These are phyloP conservation scores for Allomyces javanicus DNA, from an alignment of 192 early-diverging fungal genomes.

Conservation along the genomic window DNA sequence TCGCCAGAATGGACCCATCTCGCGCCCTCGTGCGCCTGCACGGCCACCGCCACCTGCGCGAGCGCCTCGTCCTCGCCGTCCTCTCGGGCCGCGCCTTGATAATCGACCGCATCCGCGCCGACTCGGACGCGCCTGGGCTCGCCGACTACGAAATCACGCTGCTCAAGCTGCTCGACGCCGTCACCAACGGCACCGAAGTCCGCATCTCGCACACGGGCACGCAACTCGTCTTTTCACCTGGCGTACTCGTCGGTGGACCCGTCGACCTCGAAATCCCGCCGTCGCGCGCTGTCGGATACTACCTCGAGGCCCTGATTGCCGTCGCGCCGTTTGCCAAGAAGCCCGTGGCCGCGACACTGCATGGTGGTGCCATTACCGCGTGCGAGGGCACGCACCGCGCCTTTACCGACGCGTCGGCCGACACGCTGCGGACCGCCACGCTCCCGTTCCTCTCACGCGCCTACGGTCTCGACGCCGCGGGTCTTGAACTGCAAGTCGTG, in stretches of 20 bases:
- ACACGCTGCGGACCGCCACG: conserved; percentile 74
- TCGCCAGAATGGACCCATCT: not conserved
- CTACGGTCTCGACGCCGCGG: conserved; percentile 62
- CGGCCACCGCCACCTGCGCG: conserved; percentile 72
- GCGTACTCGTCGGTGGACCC: conserved; percentile 71
- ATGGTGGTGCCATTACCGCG: not conserved
- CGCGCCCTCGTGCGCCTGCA: conserved; percentile 24
- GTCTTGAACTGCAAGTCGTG: conserved; percentile 55
- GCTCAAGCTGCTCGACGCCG: conserved; percentile 74
- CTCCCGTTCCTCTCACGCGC: conserved; percentile 52
- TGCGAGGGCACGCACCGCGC: not conserved
- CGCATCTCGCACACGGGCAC: conserved; percentile 91
- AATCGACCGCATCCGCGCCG: conserved; percentile 74
- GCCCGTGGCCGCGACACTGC: conserved; percentile 56
- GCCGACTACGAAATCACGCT: conserved; percentile 80
- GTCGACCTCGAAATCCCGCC: conserved; percentile 72
- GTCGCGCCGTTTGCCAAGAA: conserved; percentile 84
- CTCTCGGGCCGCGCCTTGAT: conserved; percentile 60
- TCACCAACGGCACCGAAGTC: conserved; percentile 80
- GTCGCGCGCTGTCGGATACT: conserved; percentile 79
- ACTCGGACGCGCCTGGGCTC: conserved; percentile 73
- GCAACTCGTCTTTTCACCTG: conserved; percentile 63
- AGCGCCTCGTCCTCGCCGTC: conserved; percentile 73
- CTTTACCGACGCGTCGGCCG: conserved; percentile 28
- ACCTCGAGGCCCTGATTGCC: conserved; percentile 73